Evolutionary conservation across 164 flowering plant genomes (phyloP).

Genomic region (Vitis amurensis): DNA sequence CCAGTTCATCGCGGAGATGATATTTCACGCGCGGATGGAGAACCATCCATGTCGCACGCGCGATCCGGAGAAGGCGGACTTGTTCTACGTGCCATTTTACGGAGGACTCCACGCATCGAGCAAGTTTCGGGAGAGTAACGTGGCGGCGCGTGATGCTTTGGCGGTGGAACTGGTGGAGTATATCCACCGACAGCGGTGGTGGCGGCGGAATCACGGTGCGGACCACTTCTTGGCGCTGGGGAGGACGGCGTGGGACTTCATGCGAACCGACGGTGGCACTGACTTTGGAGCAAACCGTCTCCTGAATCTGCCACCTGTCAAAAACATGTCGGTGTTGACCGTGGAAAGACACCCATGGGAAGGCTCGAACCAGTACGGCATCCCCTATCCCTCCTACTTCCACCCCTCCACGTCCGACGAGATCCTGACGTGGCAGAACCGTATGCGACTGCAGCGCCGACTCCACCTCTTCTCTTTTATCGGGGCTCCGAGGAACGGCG

Average conservation of each 20-base stretch:
- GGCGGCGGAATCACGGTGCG: slow-evolving; percentile 36
- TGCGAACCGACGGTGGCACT: slow-evolving; percentile 33
- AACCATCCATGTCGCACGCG: slow-evolving; percentile 40
- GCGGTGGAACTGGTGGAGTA: slow-evolving; percentile 37
- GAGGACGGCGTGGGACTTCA: slow-evolving; percentile 71
- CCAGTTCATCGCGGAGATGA: slow-evolving; percentile 61
- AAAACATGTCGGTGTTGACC: slow-evolving; percentile 64
- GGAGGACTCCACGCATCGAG: slow-evolving; percentile 42
- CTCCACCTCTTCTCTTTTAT: slow-evolving; percentile 53
- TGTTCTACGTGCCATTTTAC: slow-evolving; percentile 49
- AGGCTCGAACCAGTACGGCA: slow-evolving; percentile 48
- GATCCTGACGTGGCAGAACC: slow-evolving; percentile 43
- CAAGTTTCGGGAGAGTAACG: slow-evolving; percentile 25
- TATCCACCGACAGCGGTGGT: slow-evolving; percentile 31
- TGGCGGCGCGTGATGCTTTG: slow-evolving; percentile 34
- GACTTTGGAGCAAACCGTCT: slow-evolving; percentile 54
- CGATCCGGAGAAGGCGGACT: slow-evolving; percentile 27
- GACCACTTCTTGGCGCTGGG: slow-evolving; percentile 66
- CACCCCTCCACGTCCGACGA: slow-evolving; percentile 43
- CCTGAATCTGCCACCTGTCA: slow-evolving; percentile 20
- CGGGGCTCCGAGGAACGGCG: slow-evolving; percentile 46
- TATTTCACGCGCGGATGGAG: slow-evolving; percentile 47
- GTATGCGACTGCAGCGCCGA: slow-evolving; percentile 21
- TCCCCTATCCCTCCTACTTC: slow-evolving; percentile 70
- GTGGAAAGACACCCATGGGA: slow-evolving; percentile 68